phyloP scores from a whole-genome alignment of 441 rosid species.

The Populus hybrid region DNA sequence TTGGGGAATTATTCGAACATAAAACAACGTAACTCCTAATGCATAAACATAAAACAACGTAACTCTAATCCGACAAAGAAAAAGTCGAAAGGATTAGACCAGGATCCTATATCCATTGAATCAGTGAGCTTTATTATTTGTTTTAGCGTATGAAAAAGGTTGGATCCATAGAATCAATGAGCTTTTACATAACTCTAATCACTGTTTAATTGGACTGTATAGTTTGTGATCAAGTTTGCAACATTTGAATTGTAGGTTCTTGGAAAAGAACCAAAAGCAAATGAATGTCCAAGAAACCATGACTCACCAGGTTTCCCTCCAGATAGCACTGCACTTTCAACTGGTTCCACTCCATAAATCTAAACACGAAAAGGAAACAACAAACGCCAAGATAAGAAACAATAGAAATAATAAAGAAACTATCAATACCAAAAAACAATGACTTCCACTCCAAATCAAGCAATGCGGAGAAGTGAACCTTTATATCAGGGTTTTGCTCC shows the following conservation, averaged over 20 bases:
- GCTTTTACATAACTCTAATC: too few relatives aligned
- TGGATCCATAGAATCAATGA: too few relatives aligned
- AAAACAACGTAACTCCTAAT: not conserved
- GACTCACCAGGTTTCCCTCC: slow-evolving; percentile 5
- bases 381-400: slow-evolving; percentile 8
- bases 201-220: not conserved
- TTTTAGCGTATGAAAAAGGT: too few relatives aligned
- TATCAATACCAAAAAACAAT: not conserved
- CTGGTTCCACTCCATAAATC: slow-evolving; percentile 59
- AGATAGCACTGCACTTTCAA: slow-evolving; percentile 51
- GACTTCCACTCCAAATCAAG: not conserved
- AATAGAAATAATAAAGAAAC: not conserved
- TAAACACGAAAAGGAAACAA: slow-evolving; percentile 14
- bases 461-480: slow-evolving; percentile 32
- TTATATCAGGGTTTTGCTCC: slow-evolving; percentile 56
- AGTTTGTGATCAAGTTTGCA: not conserved
- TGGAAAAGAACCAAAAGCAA: not conserved
- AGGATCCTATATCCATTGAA: too few relatives aligned
- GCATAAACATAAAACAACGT: too few relatives aligned
- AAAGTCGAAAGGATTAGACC: too few relatives aligned
- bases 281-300: not conserved
- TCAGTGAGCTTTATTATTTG: too few relatives aligned
- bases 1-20: not conserved
- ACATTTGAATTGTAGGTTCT: not conserved
- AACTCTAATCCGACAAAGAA: not conserved